Evolutionary conservation across 495 filamentous ascomycete genomes (phyloP).

Genomic region (Rusavskia elegans): DNA sequence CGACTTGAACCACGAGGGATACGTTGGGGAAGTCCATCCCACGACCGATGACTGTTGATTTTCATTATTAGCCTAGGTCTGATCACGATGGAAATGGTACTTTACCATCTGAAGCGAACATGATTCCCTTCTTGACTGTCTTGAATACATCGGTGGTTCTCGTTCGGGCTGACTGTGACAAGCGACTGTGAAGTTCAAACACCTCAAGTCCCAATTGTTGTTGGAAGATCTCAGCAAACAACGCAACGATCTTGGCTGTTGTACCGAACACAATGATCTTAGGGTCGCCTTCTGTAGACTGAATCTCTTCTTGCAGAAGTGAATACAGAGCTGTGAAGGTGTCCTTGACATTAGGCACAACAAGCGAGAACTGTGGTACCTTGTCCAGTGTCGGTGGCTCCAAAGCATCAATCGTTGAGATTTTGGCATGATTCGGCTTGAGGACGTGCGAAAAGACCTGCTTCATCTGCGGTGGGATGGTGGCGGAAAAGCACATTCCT

Average conservation of each 20-base stretch:
- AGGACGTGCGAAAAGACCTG: constrained; percentile 44
- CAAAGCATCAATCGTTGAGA: constrained; percentile 45
- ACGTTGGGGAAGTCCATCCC: constrained; percentile 94
- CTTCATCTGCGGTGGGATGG: constrained; percentile 45
- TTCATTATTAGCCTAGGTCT: constrained; percentile 32
- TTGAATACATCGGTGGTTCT: constrained; percentile 46
- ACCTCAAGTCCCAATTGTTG: constrained; percentile 28
- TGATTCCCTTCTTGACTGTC: constrained; percentile 31
- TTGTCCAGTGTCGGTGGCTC: constrained; percentile 44
- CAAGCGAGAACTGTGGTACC: constrained; percentile 43
- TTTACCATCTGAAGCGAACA: constrained; percentile 47
- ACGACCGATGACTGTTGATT: constrained; percentile 46
- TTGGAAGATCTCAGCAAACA: constrained; percentile 33
- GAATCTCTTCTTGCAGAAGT: constrained; percentile 28
- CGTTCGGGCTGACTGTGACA: constrained; percentile 40
- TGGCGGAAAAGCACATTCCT: constrained; percentile 59
- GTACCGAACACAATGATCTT: constrained; percentile 58
- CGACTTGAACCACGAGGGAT: constrained; percentile 75
- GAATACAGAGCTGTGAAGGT: constrained; percentile 35
- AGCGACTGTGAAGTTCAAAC: constrained; percentile 41
- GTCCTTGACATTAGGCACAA: constrained; percentile 35
- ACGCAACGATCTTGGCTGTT: constrained; percentile 45
- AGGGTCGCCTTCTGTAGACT: constrained; percentile 22
- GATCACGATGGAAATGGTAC: constrained; percentile 12
- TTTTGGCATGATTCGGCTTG: constrained; percentile 35